Conservation (phyloP, 495 filamentous ascomycete genomes). For the Neurospora sp. region DNA sequence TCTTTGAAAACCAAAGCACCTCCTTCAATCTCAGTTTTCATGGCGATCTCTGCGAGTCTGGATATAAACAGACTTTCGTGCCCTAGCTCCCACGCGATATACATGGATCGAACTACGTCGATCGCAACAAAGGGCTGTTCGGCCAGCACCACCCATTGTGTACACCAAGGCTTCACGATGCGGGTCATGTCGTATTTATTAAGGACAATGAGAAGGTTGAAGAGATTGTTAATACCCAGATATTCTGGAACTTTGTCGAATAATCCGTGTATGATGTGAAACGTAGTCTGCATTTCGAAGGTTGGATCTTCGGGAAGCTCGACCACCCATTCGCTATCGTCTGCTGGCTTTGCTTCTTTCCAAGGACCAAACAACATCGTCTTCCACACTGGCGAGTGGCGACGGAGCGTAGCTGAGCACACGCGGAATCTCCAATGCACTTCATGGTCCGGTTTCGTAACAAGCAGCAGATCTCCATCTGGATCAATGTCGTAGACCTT, state of each 20-base stretch:
- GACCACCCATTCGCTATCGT: conserved; percentile 12
- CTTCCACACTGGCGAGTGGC: conserved; percentile 18
- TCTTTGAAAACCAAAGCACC: neutral
- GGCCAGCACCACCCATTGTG: neutral
- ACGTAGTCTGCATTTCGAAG: neutral
- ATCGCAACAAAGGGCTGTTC: rapidly evolving
- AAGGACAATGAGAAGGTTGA: neutral
- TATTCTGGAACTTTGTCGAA: neutral
- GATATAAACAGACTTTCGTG: neutral
- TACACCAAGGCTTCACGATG: neutral
- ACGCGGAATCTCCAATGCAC: conserved; percentile 7
- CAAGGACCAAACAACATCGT: conserved; percentile 18
- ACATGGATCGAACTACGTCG: neutral
- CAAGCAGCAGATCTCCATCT: neutral
- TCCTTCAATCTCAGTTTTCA: neutral
- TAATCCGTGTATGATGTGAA: neutral
- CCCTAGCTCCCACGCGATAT: neutral
- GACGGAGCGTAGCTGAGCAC: conserved; percentile 13
- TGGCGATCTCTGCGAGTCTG: neutral
- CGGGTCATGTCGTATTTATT: neutral
- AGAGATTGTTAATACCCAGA: neutral
- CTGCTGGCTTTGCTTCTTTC: conserved; percentile 13
- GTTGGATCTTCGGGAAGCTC: conserved; percentile 19
- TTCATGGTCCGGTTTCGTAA: neutral
- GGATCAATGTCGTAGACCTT: neutral